A percentile compares a stretch with the other conserved stretches of the same genome.
phyloP scores from a whole-genome alignment of 768 basidiomycete genomes.

The Trametes maxima region DNA sequence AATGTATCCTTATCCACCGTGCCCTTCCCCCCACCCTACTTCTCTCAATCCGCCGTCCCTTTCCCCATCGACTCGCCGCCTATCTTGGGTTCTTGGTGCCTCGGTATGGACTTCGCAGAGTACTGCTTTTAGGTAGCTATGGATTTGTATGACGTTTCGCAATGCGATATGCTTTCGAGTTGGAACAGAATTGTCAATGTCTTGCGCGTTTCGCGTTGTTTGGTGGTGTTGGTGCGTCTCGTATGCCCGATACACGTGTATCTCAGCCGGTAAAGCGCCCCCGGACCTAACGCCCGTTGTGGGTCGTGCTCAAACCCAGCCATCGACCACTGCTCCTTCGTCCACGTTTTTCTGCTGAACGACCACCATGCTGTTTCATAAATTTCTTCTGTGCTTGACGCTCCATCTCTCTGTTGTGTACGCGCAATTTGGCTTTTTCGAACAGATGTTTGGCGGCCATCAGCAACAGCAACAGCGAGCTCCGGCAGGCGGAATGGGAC shows the following conservation, averaged over 20 bases:
- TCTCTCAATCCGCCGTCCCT: neutral
- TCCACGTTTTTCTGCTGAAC: too few relatives aligned
- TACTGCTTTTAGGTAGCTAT: neutral
- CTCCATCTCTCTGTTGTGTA: conserved; percentile 33
- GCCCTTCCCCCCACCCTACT: neutral
- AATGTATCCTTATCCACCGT: neutral
- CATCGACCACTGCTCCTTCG: neutral
- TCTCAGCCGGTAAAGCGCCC: neutral
- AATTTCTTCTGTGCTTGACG: conserved; percentile 41
- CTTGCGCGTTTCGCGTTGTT: conserved; percentile 19
- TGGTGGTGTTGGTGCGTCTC: conserved; percentile 22
- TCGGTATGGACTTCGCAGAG: neutral
- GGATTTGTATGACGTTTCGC: conserved; percentile 12
- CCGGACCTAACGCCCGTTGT: neutral
- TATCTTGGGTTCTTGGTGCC: neutral
- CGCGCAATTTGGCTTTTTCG: conserved; percentile 79
- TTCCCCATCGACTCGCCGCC: neutral
- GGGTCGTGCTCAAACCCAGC: neutral
- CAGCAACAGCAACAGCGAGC: conserved; percentile 59
- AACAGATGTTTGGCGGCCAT: conserved; percentile 71
- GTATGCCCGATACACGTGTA: neutral
- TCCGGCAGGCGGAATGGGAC: conserved; percentile 44
- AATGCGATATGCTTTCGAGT: conserved; percentile 13
- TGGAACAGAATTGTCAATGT: too few relatives aligned
- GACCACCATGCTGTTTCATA: conserved; percentile 9